Conservation (phyloP, 1,284 basidiomycete genomes). For the Ustilago tritici region DNA sequence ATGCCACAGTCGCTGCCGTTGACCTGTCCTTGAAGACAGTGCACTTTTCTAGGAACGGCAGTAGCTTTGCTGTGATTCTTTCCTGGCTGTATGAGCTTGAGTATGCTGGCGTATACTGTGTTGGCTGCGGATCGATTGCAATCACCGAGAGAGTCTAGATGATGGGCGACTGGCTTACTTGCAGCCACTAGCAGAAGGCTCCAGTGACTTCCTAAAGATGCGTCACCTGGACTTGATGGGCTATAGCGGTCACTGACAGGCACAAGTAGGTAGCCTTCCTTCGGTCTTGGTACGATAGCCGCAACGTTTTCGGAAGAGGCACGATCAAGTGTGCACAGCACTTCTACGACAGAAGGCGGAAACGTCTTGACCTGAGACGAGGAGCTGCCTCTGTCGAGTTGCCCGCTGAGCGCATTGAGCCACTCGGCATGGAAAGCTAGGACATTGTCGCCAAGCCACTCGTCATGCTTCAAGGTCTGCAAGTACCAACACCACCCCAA, state of each 20-base stretch:
- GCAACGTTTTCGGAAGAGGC: slow-evolving; percentile 16
- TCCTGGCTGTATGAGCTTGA: slow-evolving; percentile 20
- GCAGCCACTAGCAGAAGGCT: slow-evolving; percentile 35
- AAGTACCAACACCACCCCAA: not conserved
- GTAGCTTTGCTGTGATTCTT: not conserved
- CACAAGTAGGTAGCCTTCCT: slow-evolving; percentile 28
- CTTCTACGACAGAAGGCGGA: slow-evolving; percentile 42
- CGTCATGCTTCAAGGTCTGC: slow-evolving; percentile 37
- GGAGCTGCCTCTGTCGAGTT: slow-evolving; percentile 2
- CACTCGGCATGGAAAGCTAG: slow-evolving; percentile 50
- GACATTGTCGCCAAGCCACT: slow-evolving; percentile 51
- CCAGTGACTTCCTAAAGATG: slow-evolving; percentile 37
- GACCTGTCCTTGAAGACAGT: slow-evolving; percentile 30
- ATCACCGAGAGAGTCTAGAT: slow-evolving; percentile 46
- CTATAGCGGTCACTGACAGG: slow-evolving; percentile 48
- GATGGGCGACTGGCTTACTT: slow-evolving; percentile 14
- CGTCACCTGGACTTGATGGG: slow-evolving; percentile 15
- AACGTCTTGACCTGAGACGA: slow-evolving; percentile 32
- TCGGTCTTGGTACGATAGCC: slow-evolving; percentile 28
- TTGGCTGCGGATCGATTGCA: slow-evolving; percentile 38
- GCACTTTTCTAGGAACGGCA: slow-evolving; percentile 14
- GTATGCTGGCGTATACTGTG: slow-evolving; percentile 21
- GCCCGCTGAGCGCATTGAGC: slow-evolving; percentile 29
- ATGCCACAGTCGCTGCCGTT: slow-evolving; percentile 51
- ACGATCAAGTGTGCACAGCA: slow-evolving; percentile 33